Evolutionary conservation across 108 stramenopile species (phyloP).

Genomic region (Schizochytrium sp.): DNA sequence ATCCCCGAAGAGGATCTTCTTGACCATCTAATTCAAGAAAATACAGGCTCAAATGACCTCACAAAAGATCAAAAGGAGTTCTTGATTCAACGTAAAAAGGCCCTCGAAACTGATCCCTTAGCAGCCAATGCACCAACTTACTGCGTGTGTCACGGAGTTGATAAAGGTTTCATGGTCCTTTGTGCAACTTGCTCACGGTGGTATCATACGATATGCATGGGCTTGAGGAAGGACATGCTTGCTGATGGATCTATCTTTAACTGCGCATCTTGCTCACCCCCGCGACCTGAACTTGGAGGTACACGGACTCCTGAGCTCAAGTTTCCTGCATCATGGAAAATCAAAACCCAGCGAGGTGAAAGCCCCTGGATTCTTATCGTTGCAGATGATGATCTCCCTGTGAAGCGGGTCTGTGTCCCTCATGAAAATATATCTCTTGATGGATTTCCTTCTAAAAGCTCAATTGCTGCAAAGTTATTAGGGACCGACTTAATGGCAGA

Average conservation of each 20-base stretch:
- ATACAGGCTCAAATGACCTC: not conserved
- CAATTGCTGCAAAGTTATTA: not conserved
- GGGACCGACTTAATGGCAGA: not conserved
- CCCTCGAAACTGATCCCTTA: not conserved
- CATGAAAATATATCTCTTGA: not conserved
- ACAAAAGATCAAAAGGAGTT: not conserved
- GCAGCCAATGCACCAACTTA: not conserved
- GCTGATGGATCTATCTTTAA: slow-evolving; percentile 14
- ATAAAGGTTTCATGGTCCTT: slow-evolving; percentile 37
- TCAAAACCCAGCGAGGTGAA: slow-evolving; percentile 58
- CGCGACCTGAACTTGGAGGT: not conserved
- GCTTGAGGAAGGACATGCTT: slow-evolving; percentile 47
- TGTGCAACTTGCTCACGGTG: slow-evolving; percentile 12
- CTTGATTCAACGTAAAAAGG: not conserved
- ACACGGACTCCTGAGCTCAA: not conserved
- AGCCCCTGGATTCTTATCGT: slow-evolving; percentile 7
- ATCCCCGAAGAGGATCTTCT: slow-evolving; percentile 49
- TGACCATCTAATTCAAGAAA: not conserved
- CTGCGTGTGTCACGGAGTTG: slow-evolving; percentile 14
- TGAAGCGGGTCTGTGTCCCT: not conserved
- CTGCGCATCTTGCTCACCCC: slow-evolving; percentile 32
- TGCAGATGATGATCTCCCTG: slow-evolving; percentile 34
- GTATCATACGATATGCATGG: slow-evolving; percentile 18
- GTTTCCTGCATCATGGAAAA: slow-evolving; percentile 26
- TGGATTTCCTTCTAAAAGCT: not conserved